Conservation (phyloP, 495 filamentous ascomycete genomes). For the Penicillium egyptiacum region DNA sequence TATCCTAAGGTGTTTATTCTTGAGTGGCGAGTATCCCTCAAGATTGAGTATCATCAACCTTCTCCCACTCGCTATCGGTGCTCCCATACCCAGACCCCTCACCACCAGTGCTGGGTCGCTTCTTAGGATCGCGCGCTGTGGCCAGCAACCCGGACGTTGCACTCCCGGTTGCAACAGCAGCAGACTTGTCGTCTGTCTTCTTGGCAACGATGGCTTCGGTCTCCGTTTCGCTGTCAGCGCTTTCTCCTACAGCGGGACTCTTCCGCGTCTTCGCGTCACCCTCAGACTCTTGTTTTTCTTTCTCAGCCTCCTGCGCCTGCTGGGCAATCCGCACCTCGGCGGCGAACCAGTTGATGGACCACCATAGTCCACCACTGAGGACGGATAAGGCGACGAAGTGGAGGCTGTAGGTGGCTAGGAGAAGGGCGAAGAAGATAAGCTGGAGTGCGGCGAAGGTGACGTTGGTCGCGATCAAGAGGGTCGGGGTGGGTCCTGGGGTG, state of each 20-base stretch:
- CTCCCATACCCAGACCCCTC: slow-evolving; percentile 53
- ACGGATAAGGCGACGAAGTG: slow-evolving; percentile 83
- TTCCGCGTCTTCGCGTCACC: slow-evolving; percentile 30
- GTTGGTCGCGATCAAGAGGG: slow-evolving; percentile 88
- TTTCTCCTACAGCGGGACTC: slow-evolving; percentile 31
- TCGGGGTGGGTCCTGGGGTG: slow-evolving; percentile 82
- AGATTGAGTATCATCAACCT: slow-evolving; percentile 42
- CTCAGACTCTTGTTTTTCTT: slow-evolving; percentile 32
- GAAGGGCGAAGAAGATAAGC: slow-evolving; percentile 68
- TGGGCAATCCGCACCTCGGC: slow-evolving; percentile 65
- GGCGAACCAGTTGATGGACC: slow-evolving; percentile 95
- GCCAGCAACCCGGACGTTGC: slow-evolving; percentile 33
- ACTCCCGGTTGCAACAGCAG: slow-evolving; percentile 24
- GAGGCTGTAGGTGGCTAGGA: slow-evolving; percentile 78
- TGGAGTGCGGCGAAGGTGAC: slow-evolving; percentile 83
- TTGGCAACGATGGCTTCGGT: slow-evolving; percentile 37
- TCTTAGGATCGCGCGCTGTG: slow-evolving; percentile 37
- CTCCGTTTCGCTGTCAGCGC: slow-evolving; percentile 51
- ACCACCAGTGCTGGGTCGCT: slow-evolving; percentile 42
- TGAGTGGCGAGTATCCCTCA: background rate
- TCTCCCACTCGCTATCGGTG: slow-evolving; percentile 60
- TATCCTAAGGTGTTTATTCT: background rate
- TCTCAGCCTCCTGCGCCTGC: slow-evolving; percentile 57
- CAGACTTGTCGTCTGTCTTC: slow-evolving; percentile 17
- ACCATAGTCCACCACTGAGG: slow-evolving; percentile 82